A percentile compares a stretch with the other conserved stretches of the same genome.
These are phyloP conservation scores for Madurella mycetomatis DNA, from an alignment of 2,329 filamentous ascomycete species.

Conservation along the genomic window DNA sequence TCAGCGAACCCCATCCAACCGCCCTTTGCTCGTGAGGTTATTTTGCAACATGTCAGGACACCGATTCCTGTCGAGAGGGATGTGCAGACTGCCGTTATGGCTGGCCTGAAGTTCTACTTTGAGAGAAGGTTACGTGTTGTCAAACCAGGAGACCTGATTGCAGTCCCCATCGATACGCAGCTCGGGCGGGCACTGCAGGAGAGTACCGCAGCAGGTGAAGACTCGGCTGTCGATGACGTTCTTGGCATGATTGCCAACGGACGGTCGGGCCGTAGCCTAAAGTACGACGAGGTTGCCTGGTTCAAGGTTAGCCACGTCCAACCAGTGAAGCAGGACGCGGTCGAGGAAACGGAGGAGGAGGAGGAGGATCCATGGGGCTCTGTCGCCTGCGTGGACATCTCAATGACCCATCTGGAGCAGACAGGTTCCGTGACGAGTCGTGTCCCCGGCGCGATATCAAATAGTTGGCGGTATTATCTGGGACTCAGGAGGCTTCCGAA, in stretches of 20 bases:
- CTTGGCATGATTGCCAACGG: slow-evolving; percentile 48
- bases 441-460: slow-evolving; percentile 70
- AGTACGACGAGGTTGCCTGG: slow-evolving; percentile 71
- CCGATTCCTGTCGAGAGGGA: slow-evolving; percentile 81
- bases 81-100: slow-evolving; percentile 79
- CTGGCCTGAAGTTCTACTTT: slow-evolving; percentile 84
- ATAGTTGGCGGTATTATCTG: slow-evolving; percentile 86
- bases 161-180: slow-evolving; percentile 81
- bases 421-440: slow-evolving; percentile 81
- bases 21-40: slow-evolving; percentile 69
- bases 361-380: slow-evolving; percentile 76
- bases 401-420: slow-evolving; percentile 83
- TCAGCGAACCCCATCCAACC: slow-evolving; percentile 53
- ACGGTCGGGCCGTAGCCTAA: slow-evolving; percentile 27
- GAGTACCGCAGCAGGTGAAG: slow-evolving; percentile 51
- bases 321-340: slow-evolving; percentile 40
- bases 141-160: slow-evolving; percentile 81
- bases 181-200: slow-evolving; percentile 80
- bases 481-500: slow-evolving; percentile 65
- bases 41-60: slow-evolving; percentile 81
- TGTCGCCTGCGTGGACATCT: slow-evolving; percentile 78
- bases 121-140: slow-evolving; percentile 76
- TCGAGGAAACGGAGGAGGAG: slow-evolving; percentile 51
- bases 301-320: slow-evolving; percentile 80
- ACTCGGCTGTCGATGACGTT: slow-evolving; percentile 68